Evolutionary conservation across 2,329 filamentous ascomycete genomes (phyloP), one percentile per base, ranked within the genome.

Genomic region (Penicillium palitans): DNA sequence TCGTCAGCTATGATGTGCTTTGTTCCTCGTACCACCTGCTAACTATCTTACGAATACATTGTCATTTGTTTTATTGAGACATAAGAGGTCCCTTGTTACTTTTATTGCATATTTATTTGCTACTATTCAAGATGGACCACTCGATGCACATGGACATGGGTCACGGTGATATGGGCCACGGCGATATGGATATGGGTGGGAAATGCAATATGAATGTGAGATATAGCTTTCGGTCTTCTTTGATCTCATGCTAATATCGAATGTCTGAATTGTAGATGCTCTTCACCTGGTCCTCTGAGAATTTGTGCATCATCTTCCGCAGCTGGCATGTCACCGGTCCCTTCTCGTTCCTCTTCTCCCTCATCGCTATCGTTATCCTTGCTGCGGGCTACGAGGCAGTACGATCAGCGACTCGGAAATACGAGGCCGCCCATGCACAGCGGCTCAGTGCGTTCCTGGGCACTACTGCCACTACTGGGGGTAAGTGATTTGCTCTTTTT

Each of bases 251-350:
- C 59, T 60, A 55, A 60, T 50, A 2, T n/a, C 46, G 2, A 39
- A 24, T 33, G 4, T 9, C 46, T 53, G 66, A 47, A 61, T 49
- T 4, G 35, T 67, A 96, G 92, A 98, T 97, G 93, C 87, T 98
- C 66, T 99, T 99, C 81, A 98, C 92, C 61, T 99, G 93, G 93
- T 87, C 92, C 75, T 93, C 93, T 3, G 85, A 83, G 57, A 90
- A 98, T 78, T 90, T 99, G 64, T 99, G 95, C 83, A 96, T 99
- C 76, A 86, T 99, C 76, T 99, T 98, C 82, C 84, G 83, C 68
- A 86, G 88, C 77, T 99, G 95, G 95, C 93, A 90, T 78, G 79
- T 99, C 75, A 87, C 84, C 61, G 87, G 88, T 61, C 87, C 87
- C 3, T 70, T 84, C 52, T 89, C 89, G 35, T 88, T 99, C 58